Evolutionary conservation across 2,329 filamentous ascomycete genomes (phyloP), one percentile per base, ranked within the genome.

Genomic region (Aspergillus sp.): DNA sequence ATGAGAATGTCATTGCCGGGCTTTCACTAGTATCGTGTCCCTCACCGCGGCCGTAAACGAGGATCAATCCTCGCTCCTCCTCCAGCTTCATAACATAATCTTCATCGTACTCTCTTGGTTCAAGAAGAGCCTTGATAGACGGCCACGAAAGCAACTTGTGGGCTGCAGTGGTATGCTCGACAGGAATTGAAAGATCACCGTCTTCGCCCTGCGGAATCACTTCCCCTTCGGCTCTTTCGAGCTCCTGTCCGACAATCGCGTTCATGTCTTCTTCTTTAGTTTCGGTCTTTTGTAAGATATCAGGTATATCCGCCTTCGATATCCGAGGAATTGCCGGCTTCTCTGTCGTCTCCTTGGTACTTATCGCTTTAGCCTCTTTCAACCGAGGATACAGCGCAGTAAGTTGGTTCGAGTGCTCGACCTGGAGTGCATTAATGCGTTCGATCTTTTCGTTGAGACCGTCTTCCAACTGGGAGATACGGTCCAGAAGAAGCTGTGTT

Each of bases 121-220:
- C 58, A 36, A 91, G 87, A 71, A 97, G 72, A 63, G 83, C 78
- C 71, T 82, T 78, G 57, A 95, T 91, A 0, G 87, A 84, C 0
- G 84, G 84, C 87, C 90, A 92, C 50, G 85, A 82, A 28, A 98
- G 79, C 17, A 98, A 80, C 63, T 92, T 86, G 54, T 95, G 91
- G 1, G 92, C 92, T n/a, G 92, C 87, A 0, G 93, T 97, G 0
- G 91, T 96, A 71, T 98, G 94, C 66, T 96, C 91, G 28, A 88
- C 85, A 0, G 92, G 91, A 58, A 96, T 91, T 1, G 89, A 86
- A 13, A 90, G 85, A 65, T 87, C 84, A 50, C 86, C 87, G 28
- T 75, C 74, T 30, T 77, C 73, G 5, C 71, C 69, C 13, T 55
- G 59, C 30, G 65, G 65, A 5, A 65, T 45, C 19, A 55, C 32